Percentiles rank a stretch among this genome's conserved stretches.
Evolutionary conservation across 208 protist species (phyloP).

Genomic region (Acanthamoeba castellanii): DNA sequence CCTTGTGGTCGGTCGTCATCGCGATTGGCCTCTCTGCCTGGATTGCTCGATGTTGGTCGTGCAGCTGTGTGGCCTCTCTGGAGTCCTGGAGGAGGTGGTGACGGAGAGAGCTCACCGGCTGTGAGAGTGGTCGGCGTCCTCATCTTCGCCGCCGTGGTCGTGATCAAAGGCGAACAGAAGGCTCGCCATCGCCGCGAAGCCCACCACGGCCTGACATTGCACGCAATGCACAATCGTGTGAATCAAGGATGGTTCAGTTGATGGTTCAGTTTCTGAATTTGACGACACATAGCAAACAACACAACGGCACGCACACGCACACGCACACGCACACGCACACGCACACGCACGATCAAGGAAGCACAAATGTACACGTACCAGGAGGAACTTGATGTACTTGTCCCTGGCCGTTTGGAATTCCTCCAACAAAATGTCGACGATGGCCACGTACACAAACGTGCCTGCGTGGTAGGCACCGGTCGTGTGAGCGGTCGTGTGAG

Average conservation of each 20-base stretch:
- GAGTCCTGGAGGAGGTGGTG: too few species aligned
- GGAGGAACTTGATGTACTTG: constrained; percentile 58
- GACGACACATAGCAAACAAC: not conserved
- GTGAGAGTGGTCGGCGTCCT: not conserved
- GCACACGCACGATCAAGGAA: not conserved
- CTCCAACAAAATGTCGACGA: constrained; percentile 53
- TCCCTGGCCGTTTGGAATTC: constrained; percentile 27
- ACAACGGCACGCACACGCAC: too few species aligned
- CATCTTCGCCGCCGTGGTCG: constrained; percentile 6
- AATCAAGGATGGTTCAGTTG: not conserved
- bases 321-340: too few species aligned
- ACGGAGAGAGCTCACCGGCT: not conserved
- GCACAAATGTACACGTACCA: not conserved
- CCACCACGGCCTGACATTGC: not conserved
- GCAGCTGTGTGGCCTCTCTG: too few species aligned
- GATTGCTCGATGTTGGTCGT: too few species aligned
- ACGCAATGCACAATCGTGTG: not conserved
- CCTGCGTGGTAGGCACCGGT: not conserved
- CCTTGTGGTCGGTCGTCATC: too few species aligned
- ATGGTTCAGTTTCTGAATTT: too few species aligned
- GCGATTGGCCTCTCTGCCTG: too few species aligned
- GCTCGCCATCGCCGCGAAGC: constrained; percentile 30
- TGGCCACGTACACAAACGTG: constrained; percentile 50
- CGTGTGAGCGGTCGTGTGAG: not conserved
- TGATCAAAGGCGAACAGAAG: constrained; percentile 23